Percentiles rank a stretch among this genome's conserved stretches.
Conservation (phyloP, 305 asterid species). For the Solanum hybrid region DNA sequence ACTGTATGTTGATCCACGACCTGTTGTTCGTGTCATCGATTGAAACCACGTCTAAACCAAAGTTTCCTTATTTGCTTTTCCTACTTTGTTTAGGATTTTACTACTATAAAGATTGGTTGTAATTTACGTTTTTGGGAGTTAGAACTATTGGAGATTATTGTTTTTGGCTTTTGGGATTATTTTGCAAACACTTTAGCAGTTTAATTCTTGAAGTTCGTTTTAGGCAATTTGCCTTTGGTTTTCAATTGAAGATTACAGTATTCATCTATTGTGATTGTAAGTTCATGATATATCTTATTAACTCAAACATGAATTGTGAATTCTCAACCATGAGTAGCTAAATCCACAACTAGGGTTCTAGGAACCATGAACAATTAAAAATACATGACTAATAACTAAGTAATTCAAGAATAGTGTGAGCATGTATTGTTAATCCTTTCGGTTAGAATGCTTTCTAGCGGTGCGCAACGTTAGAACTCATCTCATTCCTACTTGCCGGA, state of each 20-base stretch:
- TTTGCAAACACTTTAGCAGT: no score
- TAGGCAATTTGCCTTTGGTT: not conserved
- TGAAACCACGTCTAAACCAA: no score
- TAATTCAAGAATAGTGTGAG: not conserved
- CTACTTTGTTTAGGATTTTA: not conserved
- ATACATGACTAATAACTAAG: not conserved
- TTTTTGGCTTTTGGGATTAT: not conserved
- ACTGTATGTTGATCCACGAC: not conserved
- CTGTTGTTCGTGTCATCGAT: not conserved
- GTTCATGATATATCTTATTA: not conserved
- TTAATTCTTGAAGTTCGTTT: not conserved
- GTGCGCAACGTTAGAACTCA: not conserved
- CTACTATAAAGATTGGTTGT: not conserved
- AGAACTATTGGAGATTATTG: not conserved
- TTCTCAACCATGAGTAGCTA: not conserved
- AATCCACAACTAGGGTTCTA: not conserved
- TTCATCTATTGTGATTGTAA: not conserved
- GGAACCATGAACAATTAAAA: not conserved
- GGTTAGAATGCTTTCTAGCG: not conserved
- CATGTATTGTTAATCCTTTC: not conserved
- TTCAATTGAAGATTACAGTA: no score
- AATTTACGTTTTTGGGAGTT: no score
- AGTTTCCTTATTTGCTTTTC: not conserved
- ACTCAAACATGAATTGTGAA: not conserved
- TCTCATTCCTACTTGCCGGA: not conserved